phyloP scores from a whole-genome alignment of 371 early-diverging fungal genomes.

The Paraphysoderma sedebokerense region DNA sequence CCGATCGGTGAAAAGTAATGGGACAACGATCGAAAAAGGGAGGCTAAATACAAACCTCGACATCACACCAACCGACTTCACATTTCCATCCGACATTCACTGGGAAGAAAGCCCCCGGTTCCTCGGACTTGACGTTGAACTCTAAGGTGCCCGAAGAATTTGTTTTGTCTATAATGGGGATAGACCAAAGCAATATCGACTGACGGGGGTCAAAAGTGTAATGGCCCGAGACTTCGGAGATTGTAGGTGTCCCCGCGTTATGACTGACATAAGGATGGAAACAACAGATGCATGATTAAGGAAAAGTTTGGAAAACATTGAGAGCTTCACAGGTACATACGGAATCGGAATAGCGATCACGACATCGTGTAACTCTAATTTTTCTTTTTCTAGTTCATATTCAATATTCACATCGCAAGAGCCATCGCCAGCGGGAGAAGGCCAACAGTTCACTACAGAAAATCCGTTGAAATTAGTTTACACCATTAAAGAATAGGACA shows the following conservation, averaged over 20 bases:
- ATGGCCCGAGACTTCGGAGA: conserved; percentile 61
- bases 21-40: no score
- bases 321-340: conserved; percentile 22
- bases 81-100: conserved; percentile 60
- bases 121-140: conserved; percentile 62
- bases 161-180: conserved; percentile 57
- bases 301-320: not conserved
- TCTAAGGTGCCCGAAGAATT: conserved; percentile 67
- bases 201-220: conserved; percentile 53
- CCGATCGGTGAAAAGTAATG: no score
- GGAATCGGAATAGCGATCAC: conserved; percentile 75
- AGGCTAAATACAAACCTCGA: conserved; percentile 35
- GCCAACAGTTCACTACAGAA: conserved; percentile 83
- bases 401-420: conserved; percentile 84
- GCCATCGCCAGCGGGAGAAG: conserved; percentile 74
- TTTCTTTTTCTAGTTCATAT: conserved; percentile 62
- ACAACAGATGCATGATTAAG: not conserved
- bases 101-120: conserved; percentile 76
- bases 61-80: conserved; percentile 45
- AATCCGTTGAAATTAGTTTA: not conserved
- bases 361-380: conserved; percentile 68
- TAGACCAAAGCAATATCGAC: conserved; percentile 64
- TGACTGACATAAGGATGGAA: conserved; percentile 9
- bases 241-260: conserved; percentile 41
- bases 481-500: not conserved